Conservation (phyloP, 129 eudicot species). For the Pittosporum tobira region DNA sequence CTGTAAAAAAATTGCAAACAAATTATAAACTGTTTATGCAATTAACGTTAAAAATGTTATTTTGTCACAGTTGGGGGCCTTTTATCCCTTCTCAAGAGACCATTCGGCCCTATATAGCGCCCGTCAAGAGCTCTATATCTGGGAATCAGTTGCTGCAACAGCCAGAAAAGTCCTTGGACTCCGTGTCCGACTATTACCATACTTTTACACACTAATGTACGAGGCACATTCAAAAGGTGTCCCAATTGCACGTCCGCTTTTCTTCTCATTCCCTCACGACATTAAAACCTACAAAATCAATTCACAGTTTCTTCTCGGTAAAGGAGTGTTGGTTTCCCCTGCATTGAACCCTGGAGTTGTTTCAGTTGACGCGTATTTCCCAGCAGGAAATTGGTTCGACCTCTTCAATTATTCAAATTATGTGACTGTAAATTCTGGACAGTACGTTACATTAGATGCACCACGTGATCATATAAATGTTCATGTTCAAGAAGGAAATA, state of each 20-base stretch:
- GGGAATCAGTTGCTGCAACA: slow-evolving; percentile 77
- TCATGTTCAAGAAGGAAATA: slow-evolving; percentile 71
- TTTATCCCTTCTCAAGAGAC: slow-evolving; percentile 83
- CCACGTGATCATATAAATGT: slow-evolving; percentile 66
- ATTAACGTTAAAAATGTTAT: too few species aligned
- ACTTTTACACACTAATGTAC: slow-evolving; percentile 67
- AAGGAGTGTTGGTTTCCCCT: slow-evolving; percentile 70
- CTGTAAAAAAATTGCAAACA: too few species aligned
- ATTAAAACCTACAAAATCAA: slow-evolving; percentile 46
- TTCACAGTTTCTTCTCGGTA: slow-evolving; percentile 73
- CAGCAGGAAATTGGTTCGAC: slow-evolving; percentile 82
- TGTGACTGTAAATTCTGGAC: slow-evolving; percentile 31
- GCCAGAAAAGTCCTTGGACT: slow-evolving; percentile 68
- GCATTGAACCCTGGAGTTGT: slow-evolving; percentile 38
- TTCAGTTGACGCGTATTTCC: slow-evolving; percentile 62
- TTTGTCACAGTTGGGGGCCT: slow-evolving; percentile 74
- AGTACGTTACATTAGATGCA: slow-evolving; percentile 39
- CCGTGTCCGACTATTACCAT: slow-evolving; percentile 64
- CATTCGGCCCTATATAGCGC: slow-evolving; percentile 29
- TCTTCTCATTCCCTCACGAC: slow-evolving; percentile 78
- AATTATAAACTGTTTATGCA: too few species aligned
- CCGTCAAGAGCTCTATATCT: slow-evolving; percentile 75
- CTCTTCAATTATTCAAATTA: slow-evolving; percentile 49
- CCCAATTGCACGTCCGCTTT: slow-evolving; percentile 76
- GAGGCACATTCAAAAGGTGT: slow-evolving; percentile 69